Base-by-base conservation (phyloP, 768 basidiomycete species). In the Boletus tomentosulus region DNA sequence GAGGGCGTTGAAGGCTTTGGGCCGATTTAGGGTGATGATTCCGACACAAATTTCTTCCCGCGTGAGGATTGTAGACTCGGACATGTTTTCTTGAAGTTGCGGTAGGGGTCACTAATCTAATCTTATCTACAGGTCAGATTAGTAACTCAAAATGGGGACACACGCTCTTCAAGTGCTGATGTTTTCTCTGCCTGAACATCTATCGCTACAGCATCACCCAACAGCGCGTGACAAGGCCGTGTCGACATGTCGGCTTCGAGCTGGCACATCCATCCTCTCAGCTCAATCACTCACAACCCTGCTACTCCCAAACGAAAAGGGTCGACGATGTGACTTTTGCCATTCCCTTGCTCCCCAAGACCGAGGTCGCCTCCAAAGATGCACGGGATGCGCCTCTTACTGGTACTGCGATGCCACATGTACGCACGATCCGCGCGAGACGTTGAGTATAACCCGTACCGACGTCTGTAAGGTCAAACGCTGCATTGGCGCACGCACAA, bases 1-100 rank as follows among this genome's bases (percentile, higher is more conserved):
- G 46, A 98, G 76, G 10, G 96, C 95, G 66, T 96, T 97, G 55
- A 94, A 73, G 9, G 85, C 85, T 61, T 89, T 91, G 8, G 92
- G 92, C 34, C 92, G 78, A 73, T 94, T 93, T 61, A 96, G 76
- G 37, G 85, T 89, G 62, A 95, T 85, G 62, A 94, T 51, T 30
- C 68, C 68, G 16, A 69, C 68, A 4, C 57, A 61, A n/a, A 52
- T 53, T 10, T 57, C 54, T 51, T 60, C 59, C 2, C 54, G 56
- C 2, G 67, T 59, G 4, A 68, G 50, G 34, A 69, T 59, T 3
- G 50, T 48, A 15, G 64, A 53, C 37, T 61, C 66, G 4, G 63
- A 63, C 66, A 67, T 67, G 16, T 19, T n/a, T 12, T 12, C 37
- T 12, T 11, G 43, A 22, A 16, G 6, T 19, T 19, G 19, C 19